Base-by-base conservation (phyloP, 1,139 yeast genomes). In the Suhomyces terraborum region DNA sequence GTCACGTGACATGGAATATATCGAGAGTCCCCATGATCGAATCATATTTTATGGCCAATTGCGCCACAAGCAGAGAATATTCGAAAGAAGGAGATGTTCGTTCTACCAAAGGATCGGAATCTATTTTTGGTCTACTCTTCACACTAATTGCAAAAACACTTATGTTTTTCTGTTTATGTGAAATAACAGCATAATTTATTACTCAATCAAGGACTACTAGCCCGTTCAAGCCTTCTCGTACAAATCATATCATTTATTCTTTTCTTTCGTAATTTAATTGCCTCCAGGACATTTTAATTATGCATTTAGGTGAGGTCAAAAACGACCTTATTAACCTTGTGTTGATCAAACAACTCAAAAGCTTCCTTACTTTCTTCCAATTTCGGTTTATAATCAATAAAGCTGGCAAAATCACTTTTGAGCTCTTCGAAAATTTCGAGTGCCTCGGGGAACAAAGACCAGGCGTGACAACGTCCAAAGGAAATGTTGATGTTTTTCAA, bases 401-500 rank as follows among this genome's bases (percentile, higher is more conserved):
- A 78, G 16, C 61, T 66, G 8, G 56, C 64, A 47, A 81, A 76
- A 40, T 72, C 69, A 18, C 54, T 57, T 41, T 77, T 73, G 41
- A 77, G 56, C 31, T 51, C 47, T 36, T 73, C 73, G 54, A 81
- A 79, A 0, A 77, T 62, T 31, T 65, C 67, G 32, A 80, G 63
- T 0, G 84, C 72, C 40, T 79, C 84, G 3, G 66, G 69, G 53
- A 78, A 80, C 37, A 79, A 64, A 1, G 83, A 67, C 68, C 82
- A 73, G 1, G 79, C 80, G 40, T 82, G 85, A 55, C 86, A 81
- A 51, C 87, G 61, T 3, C 87, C 87, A 59, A 81, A 81, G 31
- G 82, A 80, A 33, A 80, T 54, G 14, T 79, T 76, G 41, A 80
- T 62, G 47, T 80, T 79, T 54, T 80, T 81, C 53, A 73, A 57